Evolutionary conservation across 208 protist genomes (phyloP).

Genomic region (Trypanosoma congolense): DNA sequence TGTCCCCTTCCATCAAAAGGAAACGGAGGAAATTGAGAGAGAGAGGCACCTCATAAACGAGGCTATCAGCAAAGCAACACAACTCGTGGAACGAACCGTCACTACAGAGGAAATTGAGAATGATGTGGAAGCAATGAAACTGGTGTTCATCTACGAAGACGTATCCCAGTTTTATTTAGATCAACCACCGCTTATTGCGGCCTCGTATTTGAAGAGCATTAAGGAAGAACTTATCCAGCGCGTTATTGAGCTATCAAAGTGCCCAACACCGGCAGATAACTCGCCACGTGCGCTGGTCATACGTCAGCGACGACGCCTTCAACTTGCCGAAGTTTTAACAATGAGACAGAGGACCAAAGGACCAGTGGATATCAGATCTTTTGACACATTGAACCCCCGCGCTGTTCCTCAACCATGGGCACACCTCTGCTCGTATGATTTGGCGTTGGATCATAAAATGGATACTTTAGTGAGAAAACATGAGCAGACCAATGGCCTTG

Average conservation of each 20-base stretch:
- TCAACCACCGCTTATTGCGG: neutral
- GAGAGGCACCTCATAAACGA: slow-evolving; percentile 23
- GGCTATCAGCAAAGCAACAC: slow-evolving; percentile 7
- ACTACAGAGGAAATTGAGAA: slow-evolving; percentile 34
- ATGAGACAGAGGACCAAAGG: neutral
- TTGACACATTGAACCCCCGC: slow-evolving; percentile 34
- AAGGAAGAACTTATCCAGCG: slow-evolving; percentile 1
- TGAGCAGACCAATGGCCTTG: slow-evolving; percentile 1
- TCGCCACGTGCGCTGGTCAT: neutral
- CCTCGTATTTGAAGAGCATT: slow-evolving; percentile 16
- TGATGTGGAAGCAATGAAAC: slow-evolving; percentile 25
- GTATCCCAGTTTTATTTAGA: slow-evolving; percentile 16
- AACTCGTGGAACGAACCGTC: slow-evolving; percentile 14
- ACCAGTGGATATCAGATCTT: neutral
- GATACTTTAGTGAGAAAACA: slow-evolving; percentile 25
- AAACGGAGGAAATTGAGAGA: slow-evolving; percentile 24
- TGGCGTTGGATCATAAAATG: slow-evolving; percentile 37
- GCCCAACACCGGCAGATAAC: neutral
- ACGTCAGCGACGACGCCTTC: slow-evolving; percentile 6
- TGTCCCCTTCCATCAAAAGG: slow-evolving; percentile 11
- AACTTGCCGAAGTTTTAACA: slow-evolving; percentile 2
- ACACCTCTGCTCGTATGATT: slow-evolving; percentile 41
- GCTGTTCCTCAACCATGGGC: slow-evolving; percentile 58
- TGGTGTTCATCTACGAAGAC: slow-evolving; percentile 36
- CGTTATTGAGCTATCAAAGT: slow-evolving; percentile 16